Conservation (phyloP, 139 green algal genomes). For the Micractinium conductrix region DNA sequence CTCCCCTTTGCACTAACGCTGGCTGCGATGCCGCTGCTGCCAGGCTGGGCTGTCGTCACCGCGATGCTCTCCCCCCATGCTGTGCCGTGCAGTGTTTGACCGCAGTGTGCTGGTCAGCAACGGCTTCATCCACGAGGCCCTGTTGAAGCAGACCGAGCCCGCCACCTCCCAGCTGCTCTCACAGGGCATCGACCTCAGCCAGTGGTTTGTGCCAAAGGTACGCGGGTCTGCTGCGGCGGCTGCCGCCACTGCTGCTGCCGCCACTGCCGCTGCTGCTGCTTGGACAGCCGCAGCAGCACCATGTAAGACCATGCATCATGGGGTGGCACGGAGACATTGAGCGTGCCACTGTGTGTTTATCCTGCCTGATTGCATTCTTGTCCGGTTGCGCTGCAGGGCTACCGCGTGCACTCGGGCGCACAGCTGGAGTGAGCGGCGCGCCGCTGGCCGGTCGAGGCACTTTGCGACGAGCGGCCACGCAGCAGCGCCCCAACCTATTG, state of each 20-base stretch:
- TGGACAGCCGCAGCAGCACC: too few relatives aligned
- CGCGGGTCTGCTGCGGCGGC: too few relatives aligned
- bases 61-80: background rate
- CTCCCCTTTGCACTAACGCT: too few relatives aligned
- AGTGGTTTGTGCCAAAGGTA: conserved; percentile 66
- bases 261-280: too few relatives aligned
- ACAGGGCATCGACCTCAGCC: conserved; percentile 56
- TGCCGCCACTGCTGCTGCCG: background rate
- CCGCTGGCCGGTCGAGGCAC: too few relatives aligned
- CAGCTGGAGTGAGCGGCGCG: conserved; percentile 43
- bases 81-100: conserved; percentile 66
- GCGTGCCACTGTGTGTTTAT: background rate
- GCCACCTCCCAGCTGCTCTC: conserved; percentile 42
- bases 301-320: too few relatives aligned
- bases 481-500: too few relatives aligned
- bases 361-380: background rate
- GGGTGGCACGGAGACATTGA: background rate
- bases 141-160: conserved; percentile 51
- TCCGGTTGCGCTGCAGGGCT: conserved; percentile 17
- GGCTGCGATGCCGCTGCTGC: too few relatives aligned
- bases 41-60: too few relatives aligned
- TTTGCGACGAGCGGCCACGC: too few relatives aligned
- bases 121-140: conserved; percentile 54
- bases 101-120: conserved; percentile 64
- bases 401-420: conserved; percentile 40